Evolutionary conservation across 495 filamentous ascomycete species (phyloP).

Genomic region (Jackrogersella minutella): DNA sequence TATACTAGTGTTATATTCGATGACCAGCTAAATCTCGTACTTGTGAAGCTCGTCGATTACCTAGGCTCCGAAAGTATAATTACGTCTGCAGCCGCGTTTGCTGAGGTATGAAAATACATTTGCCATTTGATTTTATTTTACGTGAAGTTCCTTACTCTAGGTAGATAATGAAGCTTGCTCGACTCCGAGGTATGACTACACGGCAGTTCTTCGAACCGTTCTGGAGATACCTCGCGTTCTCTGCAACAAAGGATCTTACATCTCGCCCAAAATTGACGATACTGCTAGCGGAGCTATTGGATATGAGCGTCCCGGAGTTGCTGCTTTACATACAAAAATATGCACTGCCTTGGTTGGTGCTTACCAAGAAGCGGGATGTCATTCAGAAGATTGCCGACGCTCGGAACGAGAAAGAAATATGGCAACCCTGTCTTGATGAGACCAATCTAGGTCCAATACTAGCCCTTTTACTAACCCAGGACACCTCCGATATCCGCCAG

Average conservation of each 20-base stretch:
- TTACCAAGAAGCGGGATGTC: constrained; percentile 77
- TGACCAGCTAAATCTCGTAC: constrained; percentile 83
- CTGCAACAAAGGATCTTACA: constrained; percentile 80
- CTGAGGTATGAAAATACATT: constrained; percentile 64
- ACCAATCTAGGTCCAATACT: constrained; percentile 81
- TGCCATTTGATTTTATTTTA: background rate
- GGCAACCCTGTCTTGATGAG: constrained; percentile 57
- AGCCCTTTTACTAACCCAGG: constrained; percentile 78
- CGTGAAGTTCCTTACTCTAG: background rate
- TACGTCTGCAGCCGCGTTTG: constrained; percentile 79
- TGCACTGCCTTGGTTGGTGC: constrained; percentile 84
- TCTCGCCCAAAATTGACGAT: constrained; percentile 82
- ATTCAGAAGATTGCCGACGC: constrained; percentile 81
- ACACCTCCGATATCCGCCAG: constrained; percentile 68
- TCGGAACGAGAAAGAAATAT: constrained; percentile 60
- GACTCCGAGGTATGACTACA: constrained; percentile 64
- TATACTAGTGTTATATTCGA: constrained; percentile 53
- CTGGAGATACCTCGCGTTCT: constrained; percentile 82
- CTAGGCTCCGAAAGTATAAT: constrained; percentile 83
- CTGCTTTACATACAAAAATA: constrained; percentile 79
- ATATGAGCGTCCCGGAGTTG: constrained; percentile 74
- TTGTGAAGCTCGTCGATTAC: constrained; percentile 84
- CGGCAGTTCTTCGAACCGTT: constrained; percentile 80
- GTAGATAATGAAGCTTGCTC: constrained; percentile 68
- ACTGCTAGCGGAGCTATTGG: constrained; percentile 79